A percentile compares a stretch with the other conserved stretches of the same genome.
Evolutionary conservation across 176 grass and related monocot species (phyloP).

Genomic region (Bolboschoenus planiculmis): DNA sequence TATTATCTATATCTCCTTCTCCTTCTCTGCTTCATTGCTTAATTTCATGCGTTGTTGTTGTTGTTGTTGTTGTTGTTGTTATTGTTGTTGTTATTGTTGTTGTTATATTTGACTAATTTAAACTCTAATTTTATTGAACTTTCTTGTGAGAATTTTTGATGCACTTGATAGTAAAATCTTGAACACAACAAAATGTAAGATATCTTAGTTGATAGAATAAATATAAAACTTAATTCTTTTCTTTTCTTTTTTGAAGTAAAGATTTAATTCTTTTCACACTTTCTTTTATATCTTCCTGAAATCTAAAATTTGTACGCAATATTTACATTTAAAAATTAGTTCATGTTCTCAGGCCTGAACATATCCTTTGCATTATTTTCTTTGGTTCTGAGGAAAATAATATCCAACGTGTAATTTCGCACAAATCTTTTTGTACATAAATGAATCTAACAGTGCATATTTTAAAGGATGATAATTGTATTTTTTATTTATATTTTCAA

Average conservation of each 20-base stretch:
- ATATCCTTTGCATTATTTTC: background rate
- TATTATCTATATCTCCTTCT: background rate
- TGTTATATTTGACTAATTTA: too few relatives aligned
- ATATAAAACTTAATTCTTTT: background rate
- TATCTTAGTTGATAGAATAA: background rate
- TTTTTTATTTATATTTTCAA: too few relatives aligned
- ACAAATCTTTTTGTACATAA: background rate
- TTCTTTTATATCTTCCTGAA: background rate
- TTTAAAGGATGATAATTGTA: too few relatives aligned
- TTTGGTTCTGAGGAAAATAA: background rate
- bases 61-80: too few relatives aligned
- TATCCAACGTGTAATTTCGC: background rate
- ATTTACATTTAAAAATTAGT: background rate
- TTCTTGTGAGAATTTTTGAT: too few relatives aligned
- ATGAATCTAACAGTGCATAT: too few relatives aligned
- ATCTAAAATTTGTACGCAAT: background rate
- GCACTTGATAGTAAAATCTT: background rate
- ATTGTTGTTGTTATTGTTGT: too few relatives aligned
- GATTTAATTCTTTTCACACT: background rate
- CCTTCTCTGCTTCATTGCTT: background rate
- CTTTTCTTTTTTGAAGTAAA: background rate
- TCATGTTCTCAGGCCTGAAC: background rate
- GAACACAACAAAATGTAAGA: background rate
- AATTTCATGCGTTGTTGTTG: too few relatives aligned
- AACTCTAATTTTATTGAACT: too few relatives aligned